phyloP scores from a whole-genome alignment of 2,329 filamentous ascomycete genomes.

The Plectosphaerella plurivora region DNA sequence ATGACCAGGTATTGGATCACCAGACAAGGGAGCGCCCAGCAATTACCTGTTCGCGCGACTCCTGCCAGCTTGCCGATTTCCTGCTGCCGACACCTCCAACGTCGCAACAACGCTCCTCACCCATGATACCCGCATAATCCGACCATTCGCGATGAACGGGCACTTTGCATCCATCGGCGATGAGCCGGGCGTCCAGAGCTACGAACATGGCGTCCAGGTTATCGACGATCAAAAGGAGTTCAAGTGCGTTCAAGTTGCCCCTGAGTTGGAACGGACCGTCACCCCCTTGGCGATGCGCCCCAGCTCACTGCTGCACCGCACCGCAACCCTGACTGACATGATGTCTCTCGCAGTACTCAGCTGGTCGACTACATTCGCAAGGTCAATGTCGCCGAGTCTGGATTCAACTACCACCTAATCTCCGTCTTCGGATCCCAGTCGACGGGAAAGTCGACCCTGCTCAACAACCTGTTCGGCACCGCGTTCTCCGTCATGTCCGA shows the following conservation, averaged over 20 bases:
- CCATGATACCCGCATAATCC: not conserved
- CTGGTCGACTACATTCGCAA: constrained; percentile 77
- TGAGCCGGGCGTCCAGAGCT: constrained; percentile 59
- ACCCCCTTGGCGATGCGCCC: not conserved
- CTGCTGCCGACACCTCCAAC: not conserved
- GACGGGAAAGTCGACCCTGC: constrained; percentile 93
- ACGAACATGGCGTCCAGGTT: constrained; percentile 93
- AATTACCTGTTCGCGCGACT: not conserved
- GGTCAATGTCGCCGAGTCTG: constrained; percentile 77
- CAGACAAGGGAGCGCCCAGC: not conserved
- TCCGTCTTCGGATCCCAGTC: constrained; percentile 99
- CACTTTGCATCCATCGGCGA: constrained; percentile 74
- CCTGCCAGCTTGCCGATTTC: not conserved
- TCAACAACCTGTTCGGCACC: constrained; percentile 94
- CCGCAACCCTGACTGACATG: not conserved
- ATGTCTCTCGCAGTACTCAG: constrained; percentile 51
- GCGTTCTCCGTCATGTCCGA: constrained; percentile 98
- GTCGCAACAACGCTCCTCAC: not conserved
- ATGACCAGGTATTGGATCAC: not conserved
- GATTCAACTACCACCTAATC: constrained; percentile 99
- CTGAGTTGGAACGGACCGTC: constrained; percentile 1
- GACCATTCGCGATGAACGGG: constrained; percentile 58
- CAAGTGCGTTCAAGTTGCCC: constrained; percentile 60
- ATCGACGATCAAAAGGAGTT: constrained; percentile 95
- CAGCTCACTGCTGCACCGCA: not conserved